Evolutionary conservation across 257 asterid species (phyloP), one percentile per base, ranked within the genome.

Genomic region (Ophiorrhiza pumila): DNA sequence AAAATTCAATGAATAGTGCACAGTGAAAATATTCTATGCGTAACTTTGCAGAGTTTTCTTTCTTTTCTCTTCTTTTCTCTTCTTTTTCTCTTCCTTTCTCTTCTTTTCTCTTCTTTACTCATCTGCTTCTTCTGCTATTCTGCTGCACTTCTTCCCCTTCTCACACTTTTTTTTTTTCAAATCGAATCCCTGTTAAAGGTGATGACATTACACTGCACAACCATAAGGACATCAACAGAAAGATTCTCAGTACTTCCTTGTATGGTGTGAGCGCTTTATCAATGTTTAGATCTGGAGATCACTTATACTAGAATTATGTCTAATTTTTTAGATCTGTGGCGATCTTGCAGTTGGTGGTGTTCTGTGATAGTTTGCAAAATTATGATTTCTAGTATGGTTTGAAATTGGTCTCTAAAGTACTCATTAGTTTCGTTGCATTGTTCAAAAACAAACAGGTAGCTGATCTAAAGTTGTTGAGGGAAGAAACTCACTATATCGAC

Each of bases 181-280:
- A n/a, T n/a, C n/a, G n/a, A n/a, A n/a, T n/a, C n/a, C n/a, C n/a
- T n/a, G n/a, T n/a, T n/a, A n/a, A n/a, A n/a, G n/a, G n/a, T n/a
- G n/a, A n/a, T n/a, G n/a, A n/a, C n/a, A n/a, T n/a, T 89, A 89
- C 81, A 79, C 96, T 87, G 59, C 91, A 94, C 17, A 91, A 93
- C n/a, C n/a, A n/a, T n/a, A n/a, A n/a, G n/a, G n/a, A n/a, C n/a
- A n/a, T n/a, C n/a, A n/a, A n/a, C n/a, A n/a, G n/a, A n/a, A n/a
- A n/a, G n/a, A n/a, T n/a, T n/a, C n/a, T n/a, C n/a, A n/a, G n/a
- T n/a, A n/a, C 96, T 73, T 94, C 99, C 57, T 77, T 94, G 81
- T 94, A 91, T 82, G 99, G 99, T 41, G 97, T 94, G 78, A 85
- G 98, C 90, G 72, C 79, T 83, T 82, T 29, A 23, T 57, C 71